Evolutionary conservation across 78 protist genomes (phyloP).

Genomic region (Emiliania huxleyi): DNA sequence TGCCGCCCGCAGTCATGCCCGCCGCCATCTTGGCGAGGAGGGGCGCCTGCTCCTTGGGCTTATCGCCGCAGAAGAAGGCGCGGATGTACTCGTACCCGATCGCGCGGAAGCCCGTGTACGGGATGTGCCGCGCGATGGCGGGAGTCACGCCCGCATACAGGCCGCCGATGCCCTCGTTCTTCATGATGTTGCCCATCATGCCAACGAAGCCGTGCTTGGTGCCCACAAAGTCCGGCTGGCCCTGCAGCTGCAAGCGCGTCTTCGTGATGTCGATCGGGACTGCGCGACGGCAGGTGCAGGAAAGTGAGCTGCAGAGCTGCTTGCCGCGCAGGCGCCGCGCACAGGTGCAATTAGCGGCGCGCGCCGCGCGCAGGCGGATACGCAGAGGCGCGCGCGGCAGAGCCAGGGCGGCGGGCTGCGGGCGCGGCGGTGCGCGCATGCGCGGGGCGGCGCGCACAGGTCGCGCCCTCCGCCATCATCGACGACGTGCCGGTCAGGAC

Average conservation of each 20-base stretch:
- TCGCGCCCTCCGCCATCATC: conserved; percentile 8
- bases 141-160: conserved; percentile 31
- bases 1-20: conserved; percentile 40
- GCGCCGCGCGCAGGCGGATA: too few species aligned
- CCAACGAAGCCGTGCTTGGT: background rate
- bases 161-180: conserved; percentile 34
- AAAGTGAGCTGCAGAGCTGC: background rate
- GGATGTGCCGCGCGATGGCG: conserved; percentile 20
- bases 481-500: background rate
- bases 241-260: conserved; percentile 28
- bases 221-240: conserved; percentile 16
- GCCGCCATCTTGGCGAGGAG: conserved; percentile 2
- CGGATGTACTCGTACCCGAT: conserved; percentile 24
- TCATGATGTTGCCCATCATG: background rate
- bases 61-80: background rate
- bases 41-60: conserved; percentile 4
- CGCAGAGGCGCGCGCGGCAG: too few species aligned
- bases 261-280: conserved; percentile 29
- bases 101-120: conserved; percentile 2
- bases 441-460: background rate
- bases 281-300: background rate
- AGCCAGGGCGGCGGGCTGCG: too few species aligned
- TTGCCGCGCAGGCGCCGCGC: too few species aligned
- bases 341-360: too few species aligned
- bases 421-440: too few species aligned